These are phyloP conservation scores for Amylocystis lapponica DNA, from an alignment of 768 basidiomycete species.

Conservation along the genomic window DNA sequence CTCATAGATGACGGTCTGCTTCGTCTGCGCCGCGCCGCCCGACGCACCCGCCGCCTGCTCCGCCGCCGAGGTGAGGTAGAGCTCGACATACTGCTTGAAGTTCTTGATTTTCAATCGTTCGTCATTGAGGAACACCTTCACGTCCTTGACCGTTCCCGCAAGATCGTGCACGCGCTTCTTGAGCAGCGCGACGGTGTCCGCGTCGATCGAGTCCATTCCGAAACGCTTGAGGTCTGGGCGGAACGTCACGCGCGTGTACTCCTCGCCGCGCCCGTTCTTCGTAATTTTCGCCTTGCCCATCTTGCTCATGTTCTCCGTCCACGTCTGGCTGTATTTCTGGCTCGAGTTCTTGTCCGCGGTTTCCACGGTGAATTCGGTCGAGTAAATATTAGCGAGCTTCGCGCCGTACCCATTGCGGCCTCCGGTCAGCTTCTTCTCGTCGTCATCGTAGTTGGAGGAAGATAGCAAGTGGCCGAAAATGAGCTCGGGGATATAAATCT, in stretches of 20 bases:
- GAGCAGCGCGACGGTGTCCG: slow-evolving; percentile 83
- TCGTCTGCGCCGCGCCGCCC: slow-evolving; percentile 73
- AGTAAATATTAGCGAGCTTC: slow-evolving; percentile 98
- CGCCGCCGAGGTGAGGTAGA: slow-evolving; percentile 79
- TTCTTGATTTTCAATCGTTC: slow-evolving; percentile 88
- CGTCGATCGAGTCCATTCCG: slow-evolving; percentile 87
- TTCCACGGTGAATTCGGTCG: slow-evolving; percentile 91
- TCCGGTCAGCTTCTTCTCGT: slow-evolving; percentile 97
- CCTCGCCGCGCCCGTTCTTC: slow-evolving; percentile 80
- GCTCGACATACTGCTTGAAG: slow-evolving; percentile 95
- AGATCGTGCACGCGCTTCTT: slow-evolving; percentile 95
- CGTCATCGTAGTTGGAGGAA: slow-evolving; percentile 96
- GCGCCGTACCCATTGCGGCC: slow-evolving; percentile 99
- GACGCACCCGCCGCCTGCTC: slow-evolving; percentile 63
- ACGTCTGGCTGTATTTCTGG: slow-evolving; percentile 94
- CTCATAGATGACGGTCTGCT: slow-evolving; percentile 81
- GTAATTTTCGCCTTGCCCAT: slow-evolving; percentile 91
- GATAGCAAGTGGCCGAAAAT: slow-evolving; percentile 96
- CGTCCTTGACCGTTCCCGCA: slow-evolving; percentile 89
- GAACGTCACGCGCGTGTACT: slow-evolving; percentile 91
- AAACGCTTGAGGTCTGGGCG: slow-evolving; percentile 89
- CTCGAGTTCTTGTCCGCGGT: slow-evolving; percentile 83
- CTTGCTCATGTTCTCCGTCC: slow-evolving; percentile 89
- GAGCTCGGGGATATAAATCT: slow-evolving; percentile 93
- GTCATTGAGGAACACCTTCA: slow-evolving; percentile 92